Conservation (phyloP, 2,329 filamentous ascomycete genomes). For the Fusarium vanettenii region DNA sequence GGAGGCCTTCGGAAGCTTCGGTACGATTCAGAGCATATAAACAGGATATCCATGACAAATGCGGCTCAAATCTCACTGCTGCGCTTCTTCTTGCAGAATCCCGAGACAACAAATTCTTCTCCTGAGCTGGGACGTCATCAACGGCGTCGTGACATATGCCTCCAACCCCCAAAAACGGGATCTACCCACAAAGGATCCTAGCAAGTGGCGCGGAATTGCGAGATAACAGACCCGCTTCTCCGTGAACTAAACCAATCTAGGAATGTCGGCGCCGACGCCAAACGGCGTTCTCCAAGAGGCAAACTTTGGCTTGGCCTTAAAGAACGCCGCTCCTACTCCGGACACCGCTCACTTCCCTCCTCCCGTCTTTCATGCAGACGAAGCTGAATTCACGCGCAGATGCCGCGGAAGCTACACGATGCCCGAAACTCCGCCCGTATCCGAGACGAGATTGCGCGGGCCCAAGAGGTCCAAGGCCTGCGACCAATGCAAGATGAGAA, state of each 20-base stretch:
- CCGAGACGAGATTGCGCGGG: conserved; percentile 19
- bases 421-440: neutral
- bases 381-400: neutral
- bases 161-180: neutral
- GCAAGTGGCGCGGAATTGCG: neutral
- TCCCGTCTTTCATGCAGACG: neutral
- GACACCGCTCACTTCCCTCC: neutral
- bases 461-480: conserved; percentile 36
- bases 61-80: neutral
- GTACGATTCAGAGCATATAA: neutral
- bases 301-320: neutral
- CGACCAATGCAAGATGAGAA: conserved; percentile 36
- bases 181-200: neutral
- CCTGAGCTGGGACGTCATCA: neutral
- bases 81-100: neutral
- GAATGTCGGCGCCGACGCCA: conserved; percentile 34
- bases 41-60: conserved; percentile 1
- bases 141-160: neutral
- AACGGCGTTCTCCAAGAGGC: neutral
- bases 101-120: neutral
- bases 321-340: conserved; percentile 1
- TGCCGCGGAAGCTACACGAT: conserved; percentile 1
- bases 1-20: neutral
- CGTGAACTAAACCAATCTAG: neutral
- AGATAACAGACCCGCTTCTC: neutral